phyloP scores from a whole-genome alignment of 2,329 filamentous ascomycete genomes.

The Aspergillus floridensis region DNA sequence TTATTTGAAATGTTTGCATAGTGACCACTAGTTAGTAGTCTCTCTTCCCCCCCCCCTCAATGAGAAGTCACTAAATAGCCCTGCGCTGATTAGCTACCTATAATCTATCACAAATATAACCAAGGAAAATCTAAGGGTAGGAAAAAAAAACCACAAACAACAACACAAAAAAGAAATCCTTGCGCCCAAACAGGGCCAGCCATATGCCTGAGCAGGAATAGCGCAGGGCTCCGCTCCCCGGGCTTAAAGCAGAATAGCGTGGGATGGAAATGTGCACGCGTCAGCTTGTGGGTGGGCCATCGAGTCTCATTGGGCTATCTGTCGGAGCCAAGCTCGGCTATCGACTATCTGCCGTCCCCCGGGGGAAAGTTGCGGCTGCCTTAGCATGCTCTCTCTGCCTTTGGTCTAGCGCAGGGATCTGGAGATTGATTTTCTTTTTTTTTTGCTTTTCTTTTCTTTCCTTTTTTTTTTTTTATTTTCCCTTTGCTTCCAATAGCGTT shows the following conservation, averaged over 20 bases:
- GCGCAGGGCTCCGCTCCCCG: conserved; percentile 6
- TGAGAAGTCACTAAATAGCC: not conserved
- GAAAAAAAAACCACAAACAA: not conserved
- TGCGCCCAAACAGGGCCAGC: conserved; percentile 4
- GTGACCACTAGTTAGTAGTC: too few relatives aligned
- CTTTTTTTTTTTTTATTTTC: not conserved
- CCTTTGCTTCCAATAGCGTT: too few relatives aligned
- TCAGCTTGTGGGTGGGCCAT: conserved; percentile 29
- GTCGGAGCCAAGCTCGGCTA: conserved; percentile 37
- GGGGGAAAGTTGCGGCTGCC: conserved; percentile 13
- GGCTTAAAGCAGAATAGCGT: conserved; percentile 5
- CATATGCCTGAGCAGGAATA: conserved; percentile 14
- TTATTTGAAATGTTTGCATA: too few relatives aligned
- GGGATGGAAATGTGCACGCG: conserved; percentile 31
- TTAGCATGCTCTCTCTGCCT: not conserved
- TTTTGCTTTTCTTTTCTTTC: not conserved
- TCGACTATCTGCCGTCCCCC: conserved; percentile 39
- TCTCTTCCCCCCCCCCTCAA: not conserved
- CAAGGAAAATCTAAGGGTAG: not conserved
- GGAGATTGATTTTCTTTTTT: not conserved
- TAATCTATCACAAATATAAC: not conserved
- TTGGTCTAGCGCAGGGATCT: conserved; percentile 6
- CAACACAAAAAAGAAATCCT: conserved; percentile 5
- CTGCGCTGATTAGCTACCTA: not conserved
- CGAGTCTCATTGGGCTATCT: conserved; percentile 29